Conservation (phyloP, 2,329 filamentous ascomycete species). For the Hortaea werneckii region DNA sequence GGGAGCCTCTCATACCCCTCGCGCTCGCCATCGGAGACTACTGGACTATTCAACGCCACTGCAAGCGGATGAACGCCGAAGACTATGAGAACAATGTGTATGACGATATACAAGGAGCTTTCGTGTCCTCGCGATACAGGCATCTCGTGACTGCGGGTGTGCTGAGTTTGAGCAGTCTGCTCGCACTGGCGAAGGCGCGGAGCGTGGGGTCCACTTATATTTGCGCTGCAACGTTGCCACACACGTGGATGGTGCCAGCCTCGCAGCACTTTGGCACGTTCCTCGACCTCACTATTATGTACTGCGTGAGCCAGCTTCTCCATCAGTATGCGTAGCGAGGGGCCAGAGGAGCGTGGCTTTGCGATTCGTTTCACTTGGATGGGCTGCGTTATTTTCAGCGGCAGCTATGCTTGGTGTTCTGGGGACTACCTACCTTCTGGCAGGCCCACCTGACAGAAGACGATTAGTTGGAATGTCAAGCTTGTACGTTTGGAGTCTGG, state of each 20-base stretch:
- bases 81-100: constrained; percentile 19
- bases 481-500: constrained; percentile 28
- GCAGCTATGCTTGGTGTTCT: constrained; percentile 28
- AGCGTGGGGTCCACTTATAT: constrained; percentile 39
- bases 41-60: constrained; percentile 11
- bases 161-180: constrained; percentile 29
- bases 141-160: constrained; percentile 30
- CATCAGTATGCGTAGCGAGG: constrained; percentile 9
- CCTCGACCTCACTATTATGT: constrained; percentile 34
- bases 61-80: constrained; percentile 7
- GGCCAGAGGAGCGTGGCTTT: constrained; percentile 5
- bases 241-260: constrained; percentile 25
- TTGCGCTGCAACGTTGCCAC: constrained; percentile 32
- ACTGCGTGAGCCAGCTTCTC: constrained; percentile 20
- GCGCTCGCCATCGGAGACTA: constrained; percentile 19
- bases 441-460: constrained; percentile 26
- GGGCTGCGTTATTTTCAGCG: constrained; percentile 26
- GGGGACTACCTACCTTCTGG: constrained; percentile 25
- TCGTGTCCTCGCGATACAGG: constrained; percentile 27
- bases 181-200: constrained; percentile 26
- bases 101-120: constrained; percentile 21
- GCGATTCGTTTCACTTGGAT: constrained; percentile 16
- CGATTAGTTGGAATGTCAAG: constrained; percentile 30
- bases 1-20: constrained; percentile 21
- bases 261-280: constrained; percentile 29